Evolutionary conservation across 352 stramenopile genomes (phyloP), one percentile per base, ranked within the genome.

Genomic region (Globisporangium emineosum): DNA sequence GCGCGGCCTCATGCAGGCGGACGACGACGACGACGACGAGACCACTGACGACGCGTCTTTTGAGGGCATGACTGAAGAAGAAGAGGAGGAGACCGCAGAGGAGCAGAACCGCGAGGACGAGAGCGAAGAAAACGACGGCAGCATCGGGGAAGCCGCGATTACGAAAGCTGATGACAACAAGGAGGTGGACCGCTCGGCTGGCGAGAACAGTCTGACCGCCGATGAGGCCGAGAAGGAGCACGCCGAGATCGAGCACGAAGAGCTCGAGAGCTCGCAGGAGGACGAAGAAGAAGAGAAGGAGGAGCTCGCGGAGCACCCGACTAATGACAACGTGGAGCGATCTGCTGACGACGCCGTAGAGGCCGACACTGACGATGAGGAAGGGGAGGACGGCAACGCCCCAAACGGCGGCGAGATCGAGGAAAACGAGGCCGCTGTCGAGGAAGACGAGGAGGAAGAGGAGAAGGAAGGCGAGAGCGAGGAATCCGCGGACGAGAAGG

Each of bases 251-350:
- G 52, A 57, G 35, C 29, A 60, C 21, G 54, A 35, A 7, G 32
- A 50, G 19, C 55, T 50, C 35, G 55, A 60, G 15, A 32, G 21
- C 23, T 21, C 40, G 13, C n/a, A 56, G 30, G 57, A 64, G 19
- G 21, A 54, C 13, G 45, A 27, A 8, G 30, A 57, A 25, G 58
- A 64, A 29, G 30, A 57, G 21, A 9, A 19, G 8, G 58, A 64
- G 10, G 58, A 64, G 58, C 29, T 56, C 30, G 58, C 58, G n/a
- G 58, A 64, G 45, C 58, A 64, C 43, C 1, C 45, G 42, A 33
- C 47, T 6, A 63, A 40, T 10, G 32, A 6, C 4, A 30, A 13
- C 3, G 17, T 12, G 5, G 50, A 57, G 12, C 50, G 50, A n/a
- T 57, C 50, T 19, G 50, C 7, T n/a, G 50, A 57, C 17, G 50